phyloP scores from a whole-genome alignment of 495 filamentous ascomycete genomes.

The Penicillium robsamsonii region DNA sequence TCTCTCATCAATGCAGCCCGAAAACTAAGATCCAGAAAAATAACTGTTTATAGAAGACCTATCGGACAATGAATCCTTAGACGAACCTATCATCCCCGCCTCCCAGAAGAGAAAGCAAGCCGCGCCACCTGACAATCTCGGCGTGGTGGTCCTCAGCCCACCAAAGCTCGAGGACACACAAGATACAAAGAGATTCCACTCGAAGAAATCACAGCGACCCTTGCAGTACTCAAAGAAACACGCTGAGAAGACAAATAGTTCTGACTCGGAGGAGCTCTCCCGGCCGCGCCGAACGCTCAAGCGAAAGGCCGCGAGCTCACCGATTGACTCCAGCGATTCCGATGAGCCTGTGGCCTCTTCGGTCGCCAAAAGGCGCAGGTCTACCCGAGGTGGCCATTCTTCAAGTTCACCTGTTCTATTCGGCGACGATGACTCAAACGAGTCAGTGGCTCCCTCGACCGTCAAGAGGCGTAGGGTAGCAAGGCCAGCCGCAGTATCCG shows the following conservation, averaged over 20 bases:
- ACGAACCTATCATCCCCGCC: constrained; percentile 22
- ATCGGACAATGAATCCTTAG: constrained; percentile 15
- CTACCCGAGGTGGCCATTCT: background rate
- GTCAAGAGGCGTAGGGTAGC: constrained; percentile 1
- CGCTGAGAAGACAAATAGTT: constrained; percentile 3
- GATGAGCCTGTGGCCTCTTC: constrained; percentile 32
- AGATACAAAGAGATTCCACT: background rate
- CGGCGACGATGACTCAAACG: background rate
- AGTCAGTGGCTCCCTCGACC: constrained; percentile 4
- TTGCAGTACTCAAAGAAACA: background rate
- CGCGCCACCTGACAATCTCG: background rate
- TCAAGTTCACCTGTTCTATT: background rate
- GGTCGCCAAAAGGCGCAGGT: constrained; percentile 22
- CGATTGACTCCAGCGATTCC: constrained; percentile 23
- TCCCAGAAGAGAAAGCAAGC: constrained; percentile 16
- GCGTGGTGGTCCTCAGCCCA: background rate
- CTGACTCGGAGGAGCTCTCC: constrained; percentile 21
- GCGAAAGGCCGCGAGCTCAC: constrained; percentile 21
- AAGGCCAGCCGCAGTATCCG: background rate
- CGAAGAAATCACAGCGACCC: background rate
- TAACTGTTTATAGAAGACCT: constrained; percentile 6
- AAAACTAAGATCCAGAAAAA: constrained; percentile 6
- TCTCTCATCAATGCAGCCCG: no score
- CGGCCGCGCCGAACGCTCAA: constrained; percentile 35
- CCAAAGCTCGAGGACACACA: background rate